A percentile compares a stretch with the other conserved stretches of the same genome.
Conservation (phyloP, 1,139 yeast species). For the Candida sp. region DNA sequence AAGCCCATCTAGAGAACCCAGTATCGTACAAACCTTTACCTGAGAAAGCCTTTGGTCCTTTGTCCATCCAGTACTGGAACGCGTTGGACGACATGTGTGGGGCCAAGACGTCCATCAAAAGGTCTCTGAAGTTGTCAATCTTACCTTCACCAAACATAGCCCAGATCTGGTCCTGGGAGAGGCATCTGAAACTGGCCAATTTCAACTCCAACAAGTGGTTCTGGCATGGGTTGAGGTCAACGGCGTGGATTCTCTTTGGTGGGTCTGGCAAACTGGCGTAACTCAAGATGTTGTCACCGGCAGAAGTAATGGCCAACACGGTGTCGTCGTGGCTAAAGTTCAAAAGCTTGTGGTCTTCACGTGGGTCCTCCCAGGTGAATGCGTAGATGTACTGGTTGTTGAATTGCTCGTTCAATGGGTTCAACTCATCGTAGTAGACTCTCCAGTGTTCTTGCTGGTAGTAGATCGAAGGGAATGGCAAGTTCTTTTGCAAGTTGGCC, state of each 20-base stretch:
- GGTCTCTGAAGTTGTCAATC: slow-evolving; percentile 49
- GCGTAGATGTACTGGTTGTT: slow-evolving; percentile 82
- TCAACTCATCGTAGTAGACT: slow-evolving; percentile 76
- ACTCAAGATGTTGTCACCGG: slow-evolving; percentile 80
- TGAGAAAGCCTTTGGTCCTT: slow-evolving; percentile 62
- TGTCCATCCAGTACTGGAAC: slow-evolving; percentile 78
- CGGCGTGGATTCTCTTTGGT: slow-evolving; percentile 82
- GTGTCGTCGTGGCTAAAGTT: slow-evolving; percentile 66
- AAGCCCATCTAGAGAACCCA: slow-evolving; percentile 88
- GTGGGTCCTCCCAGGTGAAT: slow-evolving; percentile 91
- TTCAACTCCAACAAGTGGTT: slow-evolving; percentile 81
- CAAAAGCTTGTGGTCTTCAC: slow-evolving; percentile 74
- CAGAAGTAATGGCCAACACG: slow-evolving; percentile 83
- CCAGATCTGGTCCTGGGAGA: slow-evolving; percentile 71
- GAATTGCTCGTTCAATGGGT: slow-evolving; percentile 72
- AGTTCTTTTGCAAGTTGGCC: slow-evolving; percentile 59
- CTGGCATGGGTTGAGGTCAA: slow-evolving; percentile 84
- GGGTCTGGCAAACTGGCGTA: slow-evolving; percentile 75
- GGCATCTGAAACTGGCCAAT: slow-evolving; percentile 67
- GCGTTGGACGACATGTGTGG: slow-evolving; percentile 81
- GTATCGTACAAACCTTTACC: slow-evolving; percentile 73
- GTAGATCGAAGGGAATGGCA: slow-evolving; percentile 81
- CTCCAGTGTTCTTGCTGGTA: slow-evolving; percentile 81
- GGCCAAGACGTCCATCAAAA: slow-evolving; percentile 57
- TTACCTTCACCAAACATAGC: slow-evolving; percentile 76